phyloP scores from a whole-genome alignment of 2,329 filamentous ascomycete species.

The Neonectria punicea region DNA sequence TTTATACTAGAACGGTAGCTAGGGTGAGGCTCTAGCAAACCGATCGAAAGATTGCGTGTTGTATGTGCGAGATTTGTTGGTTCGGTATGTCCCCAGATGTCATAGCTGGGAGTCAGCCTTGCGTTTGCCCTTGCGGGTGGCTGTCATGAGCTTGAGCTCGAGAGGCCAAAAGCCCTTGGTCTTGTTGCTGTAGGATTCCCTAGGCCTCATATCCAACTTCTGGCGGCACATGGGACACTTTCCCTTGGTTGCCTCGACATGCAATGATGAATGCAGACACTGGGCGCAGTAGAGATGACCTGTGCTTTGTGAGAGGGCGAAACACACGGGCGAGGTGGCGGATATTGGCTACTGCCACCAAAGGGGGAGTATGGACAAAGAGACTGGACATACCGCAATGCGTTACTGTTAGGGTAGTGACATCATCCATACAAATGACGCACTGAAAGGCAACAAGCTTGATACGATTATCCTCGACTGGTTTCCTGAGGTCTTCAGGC shows the following conservation, averaged over 20 bases:
- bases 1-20: not conserved
- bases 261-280: conserved; percentile 69
- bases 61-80: not conserved
- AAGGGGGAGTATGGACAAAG: not conserved
- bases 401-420: conserved; percentile 67
- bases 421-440: conserved; percentile 74
- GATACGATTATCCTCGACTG: conserved; percentile 59
- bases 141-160: conserved; percentile 71
- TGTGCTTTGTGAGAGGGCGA: conserved; percentile 44
- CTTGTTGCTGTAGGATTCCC: conserved; percentile 54
- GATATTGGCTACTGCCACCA: not conserved
- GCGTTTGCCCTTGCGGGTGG: conserved; percentile 61
- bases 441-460: conserved; percentile 70
- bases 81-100: conserved; percentile 9
- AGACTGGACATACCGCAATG: conserved; percentile 68
- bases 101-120: conserved; percentile 47
- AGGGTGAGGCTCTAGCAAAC: not conserved
- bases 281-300: conserved; percentile 73
- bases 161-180: conserved; percentile 67
- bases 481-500: conserved; percentile 55
- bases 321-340: not conserved
- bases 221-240: conserved; percentile 73
- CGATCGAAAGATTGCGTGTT: not conserved
- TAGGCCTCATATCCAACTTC: conserved; percentile 62
- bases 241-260: conserved; percentile 65